phyloP scores from a whole-genome alignment of 345 rosid genomes.

The Heritiera littoralis region DNA sequence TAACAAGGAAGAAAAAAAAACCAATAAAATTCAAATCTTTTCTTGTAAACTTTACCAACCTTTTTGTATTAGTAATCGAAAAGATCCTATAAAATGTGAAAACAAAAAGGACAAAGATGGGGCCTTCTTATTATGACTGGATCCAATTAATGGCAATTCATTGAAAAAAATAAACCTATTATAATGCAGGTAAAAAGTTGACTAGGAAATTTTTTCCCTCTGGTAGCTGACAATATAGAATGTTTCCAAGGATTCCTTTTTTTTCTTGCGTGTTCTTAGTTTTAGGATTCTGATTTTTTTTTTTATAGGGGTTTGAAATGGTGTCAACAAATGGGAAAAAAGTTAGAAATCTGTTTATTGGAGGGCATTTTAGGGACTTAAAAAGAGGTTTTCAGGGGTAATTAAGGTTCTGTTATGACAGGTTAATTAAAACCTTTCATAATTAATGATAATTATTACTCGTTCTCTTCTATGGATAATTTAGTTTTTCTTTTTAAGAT shows the following conservation, averaged over 20 bases:
- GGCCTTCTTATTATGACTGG: not conserved
- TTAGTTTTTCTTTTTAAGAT: too few relatives aligned
- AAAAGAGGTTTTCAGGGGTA: too few relatives aligned
- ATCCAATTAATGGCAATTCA: slow-evolving; percentile 17
- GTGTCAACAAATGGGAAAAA: not conserved
- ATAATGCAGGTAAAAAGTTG: not conserved
- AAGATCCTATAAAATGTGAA: not conserved
- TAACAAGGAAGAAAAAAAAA: not conserved
- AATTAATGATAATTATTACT: too few relatives aligned
- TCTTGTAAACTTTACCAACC: not conserved
- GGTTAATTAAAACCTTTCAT: too few relatives aligned
- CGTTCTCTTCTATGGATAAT: too few relatives aligned
- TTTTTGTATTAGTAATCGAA: not conserved
- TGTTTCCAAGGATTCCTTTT: not conserved
- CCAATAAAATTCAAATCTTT: not conserved
- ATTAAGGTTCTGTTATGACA: too few relatives aligned
- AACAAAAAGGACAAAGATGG: not conserved
- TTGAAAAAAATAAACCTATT: too few relatives aligned
- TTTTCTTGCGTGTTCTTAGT: too few relatives aligned
- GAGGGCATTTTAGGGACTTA: not conserved
- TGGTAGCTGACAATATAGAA: not conserved
- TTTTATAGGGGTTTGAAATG: not conserved
- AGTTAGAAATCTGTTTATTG: not conserved
- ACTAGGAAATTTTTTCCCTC: not conserved
- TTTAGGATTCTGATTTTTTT: not conserved